Percentiles rank a stretch among this genome's conserved stretches.
Evolutionary conservation across 306 rosid species (phyloP).

Genomic region (Castanea crenata): DNA sequence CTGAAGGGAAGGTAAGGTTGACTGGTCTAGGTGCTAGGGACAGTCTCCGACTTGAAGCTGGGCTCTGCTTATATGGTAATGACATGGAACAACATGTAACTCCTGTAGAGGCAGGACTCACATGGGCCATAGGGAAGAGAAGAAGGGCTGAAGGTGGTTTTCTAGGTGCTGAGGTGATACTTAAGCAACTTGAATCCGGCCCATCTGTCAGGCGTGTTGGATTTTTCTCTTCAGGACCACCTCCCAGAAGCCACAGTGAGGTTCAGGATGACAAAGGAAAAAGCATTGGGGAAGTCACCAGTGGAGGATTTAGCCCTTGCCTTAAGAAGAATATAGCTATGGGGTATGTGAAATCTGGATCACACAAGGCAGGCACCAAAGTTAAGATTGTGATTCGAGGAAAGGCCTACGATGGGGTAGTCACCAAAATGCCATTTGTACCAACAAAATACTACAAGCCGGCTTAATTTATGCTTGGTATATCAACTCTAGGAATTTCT

Average conservation of each 20-base stretch:
- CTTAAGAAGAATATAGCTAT: constrained; percentile 94
- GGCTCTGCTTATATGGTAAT: constrained; percentile 87
- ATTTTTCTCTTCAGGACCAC: constrained; percentile 87
- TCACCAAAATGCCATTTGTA: constrained; percentile 95
- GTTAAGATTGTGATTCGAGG: constrained; percentile 83
- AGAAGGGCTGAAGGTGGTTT: constrained; percentile 98
- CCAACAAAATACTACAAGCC: constrained; percentile 98
- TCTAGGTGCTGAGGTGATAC: constrained; percentile 84
- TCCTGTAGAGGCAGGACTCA: constrained; percentile 95
- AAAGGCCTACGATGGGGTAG: constrained; percentile 82
- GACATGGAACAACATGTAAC: constrained; percentile 92
- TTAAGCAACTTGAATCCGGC: constrained; percentile 77
- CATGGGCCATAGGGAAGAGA: constrained; percentile 98
- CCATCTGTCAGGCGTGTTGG: constrained; percentile 88
- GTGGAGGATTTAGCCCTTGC: constrained; percentile 99
- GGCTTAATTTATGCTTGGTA: constrained; percentile 34
- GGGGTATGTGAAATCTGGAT: constrained; percentile 97
- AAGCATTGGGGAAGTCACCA: constrained; percentile 89
- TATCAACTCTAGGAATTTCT: constrained; percentile 24
- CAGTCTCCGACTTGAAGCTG: constrained; percentile 95
- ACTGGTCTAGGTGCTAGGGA: constrained; percentile 97
- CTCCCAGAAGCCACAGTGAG: constrained; percentile 95
- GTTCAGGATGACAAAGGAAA: constrained; percentile 79
- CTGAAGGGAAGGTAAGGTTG: constrained; percentile 86
- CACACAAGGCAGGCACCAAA: constrained; percentile 93